These are phyloP conservation scores for Claviceps monticola DNA, from an alignment of 2,329 filamentous ascomycete species.

Conservation along the genomic window DNA sequence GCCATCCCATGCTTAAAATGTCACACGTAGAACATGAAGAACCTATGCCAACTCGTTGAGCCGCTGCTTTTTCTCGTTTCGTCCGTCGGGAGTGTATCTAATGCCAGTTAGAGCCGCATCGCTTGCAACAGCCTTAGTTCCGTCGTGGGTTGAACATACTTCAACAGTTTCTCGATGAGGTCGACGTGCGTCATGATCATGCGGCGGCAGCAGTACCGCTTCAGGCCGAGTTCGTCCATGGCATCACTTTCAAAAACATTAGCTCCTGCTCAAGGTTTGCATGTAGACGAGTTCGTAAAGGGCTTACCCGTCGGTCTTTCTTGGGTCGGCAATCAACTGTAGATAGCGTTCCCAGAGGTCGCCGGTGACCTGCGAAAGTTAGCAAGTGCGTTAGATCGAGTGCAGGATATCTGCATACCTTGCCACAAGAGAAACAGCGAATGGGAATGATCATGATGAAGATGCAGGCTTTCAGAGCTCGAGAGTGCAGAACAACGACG, in stretches of 20 bases:
- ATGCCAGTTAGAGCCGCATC: neutral
- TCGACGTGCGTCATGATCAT: slow-evolving; percentile 99
- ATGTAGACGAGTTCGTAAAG: neutral
- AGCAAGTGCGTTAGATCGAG: slow-evolving; percentile 12
- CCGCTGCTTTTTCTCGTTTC: slow-evolving; percentile 45
- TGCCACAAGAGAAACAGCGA: slow-evolving; percentile 97
- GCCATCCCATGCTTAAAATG: slow-evolving; percentile 18
- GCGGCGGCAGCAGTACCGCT: slow-evolving; percentile 93
- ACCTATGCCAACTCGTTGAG: slow-evolving; percentile 22
- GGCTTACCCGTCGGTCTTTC: slow-evolving; percentile 55
- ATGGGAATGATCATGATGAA: slow-evolving; percentile 86
- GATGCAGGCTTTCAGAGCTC: neutral
- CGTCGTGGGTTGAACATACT: slow-evolving; percentile 39
- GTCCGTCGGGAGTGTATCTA: slow-evolving; percentile 49
- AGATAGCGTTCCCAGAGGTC: slow-evolving; percentile 97
- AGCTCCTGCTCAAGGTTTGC: neutral
- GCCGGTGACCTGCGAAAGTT: slow-evolving; percentile 62
- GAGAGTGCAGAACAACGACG: neutral
- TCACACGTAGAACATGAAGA: slow-evolving; percentile 2
- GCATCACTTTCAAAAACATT: slow-evolving; percentile 53
- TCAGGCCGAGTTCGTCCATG: slow-evolving; percentile 87
- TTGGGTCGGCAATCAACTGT: slow-evolving; percentile 63
- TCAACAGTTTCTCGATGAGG: slow-evolving; percentile 92
- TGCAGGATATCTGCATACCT: slow-evolving; percentile 43
- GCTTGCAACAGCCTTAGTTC: neutral